Base-by-base conservation (phyloP, 2,329 filamentous ascomycete genomes). In the Sordariomycetes sp. region DNA sequence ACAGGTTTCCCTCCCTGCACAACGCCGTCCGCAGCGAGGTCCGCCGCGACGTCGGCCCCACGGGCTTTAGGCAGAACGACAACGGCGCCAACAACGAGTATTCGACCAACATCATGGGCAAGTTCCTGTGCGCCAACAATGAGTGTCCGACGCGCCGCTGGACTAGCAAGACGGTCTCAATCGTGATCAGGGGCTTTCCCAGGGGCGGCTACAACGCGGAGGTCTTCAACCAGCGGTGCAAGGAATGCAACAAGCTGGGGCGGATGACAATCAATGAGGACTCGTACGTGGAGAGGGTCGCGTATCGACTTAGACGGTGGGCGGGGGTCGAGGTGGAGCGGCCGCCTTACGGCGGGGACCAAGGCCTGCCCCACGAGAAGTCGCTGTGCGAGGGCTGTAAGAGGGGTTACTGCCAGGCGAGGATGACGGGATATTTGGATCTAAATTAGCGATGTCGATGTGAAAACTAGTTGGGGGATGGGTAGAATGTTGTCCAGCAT, bases 291-390 rank as follows among this genome's bases (percentile, higher is more conserved):
- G 67, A 74, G 2, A 63, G 71, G 4, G 60, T 75, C 0, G 60
- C 65, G 0, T 72, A 72, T 55, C 65, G 72, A 1, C 61, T 75
- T 4, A 72, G 70, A 60, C 69, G 65, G 43, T 74, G 72, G 72
- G 63, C 62, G 5, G 68, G 67, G 0, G 52, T 74, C 1, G 2
- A 55, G 2, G 54, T 67, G 46, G 61, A 67, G 5, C 28, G 0
- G 6, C 64, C 59, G 0, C 4, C 1, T 0, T 64, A 61, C 48
- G 6, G 6, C 0, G 16, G 10, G 0, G 58, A 58, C 2, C 35
- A 55, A 0, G 46, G 58, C 0, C 63, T 50, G 11, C 65, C 69
- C 1, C 71, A 75, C 35, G 48, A 67, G 51, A 6, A 0, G 0
- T 18, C 54, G 0, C 59, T 72, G 1, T 75, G 73, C 35, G 71